A percentile compares a stretch with the other conserved stretches of the same genome.
Evolutionary conservation across 345 rosid species (phyloP).

Genomic region (Citrus australasica): DNA sequence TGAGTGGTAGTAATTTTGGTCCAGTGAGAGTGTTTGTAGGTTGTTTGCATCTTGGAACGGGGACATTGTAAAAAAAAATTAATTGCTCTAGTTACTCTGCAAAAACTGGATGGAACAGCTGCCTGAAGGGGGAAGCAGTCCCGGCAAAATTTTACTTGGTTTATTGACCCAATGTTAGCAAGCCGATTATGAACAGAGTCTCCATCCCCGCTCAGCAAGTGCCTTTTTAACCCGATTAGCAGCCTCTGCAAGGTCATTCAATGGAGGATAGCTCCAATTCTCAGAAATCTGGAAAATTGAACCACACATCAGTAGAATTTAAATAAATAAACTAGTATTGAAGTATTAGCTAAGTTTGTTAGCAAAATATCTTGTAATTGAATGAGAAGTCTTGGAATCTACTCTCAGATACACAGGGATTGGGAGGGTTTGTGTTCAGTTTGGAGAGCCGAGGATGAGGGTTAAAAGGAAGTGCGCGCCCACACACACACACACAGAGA

Average conservation of each 20-base stretch:
- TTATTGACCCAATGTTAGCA: not conserved
- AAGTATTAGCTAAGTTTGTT: not conserved
- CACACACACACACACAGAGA: not conserved
- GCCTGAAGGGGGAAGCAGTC: not conserved
- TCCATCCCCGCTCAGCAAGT: slow-evolving; percentile 70
- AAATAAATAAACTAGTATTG: not conserved
- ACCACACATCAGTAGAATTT: not conserved
- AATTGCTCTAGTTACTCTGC: not conserved
- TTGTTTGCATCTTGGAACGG: not conserved
- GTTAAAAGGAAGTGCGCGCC: too few relatives aligned
- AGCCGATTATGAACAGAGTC: slow-evolving; percentile 19
- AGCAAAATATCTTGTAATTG: not conserved
- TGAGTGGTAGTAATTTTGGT: not conserved
- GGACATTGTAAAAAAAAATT: not conserved
- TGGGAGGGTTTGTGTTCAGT: not conserved
- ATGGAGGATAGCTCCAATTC: slow-evolving; percentile 81
- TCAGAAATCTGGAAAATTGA: slow-evolving; percentile 53
- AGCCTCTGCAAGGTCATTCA: slow-evolving; percentile 74
- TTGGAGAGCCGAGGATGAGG: not conserved
- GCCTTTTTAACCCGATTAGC: slow-evolving; percentile 64
- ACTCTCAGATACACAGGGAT: not conserved
- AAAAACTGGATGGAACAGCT: not conserved
- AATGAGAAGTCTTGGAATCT: not conserved
- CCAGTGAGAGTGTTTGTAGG: not conserved
- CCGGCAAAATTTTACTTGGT: not conserved